These are phyloP conservation scores for Sporisorium iseilematis-ciliati DNA, from an alignment of 1,284 basidiomycete species.

Conservation along the genomic window DNA sequence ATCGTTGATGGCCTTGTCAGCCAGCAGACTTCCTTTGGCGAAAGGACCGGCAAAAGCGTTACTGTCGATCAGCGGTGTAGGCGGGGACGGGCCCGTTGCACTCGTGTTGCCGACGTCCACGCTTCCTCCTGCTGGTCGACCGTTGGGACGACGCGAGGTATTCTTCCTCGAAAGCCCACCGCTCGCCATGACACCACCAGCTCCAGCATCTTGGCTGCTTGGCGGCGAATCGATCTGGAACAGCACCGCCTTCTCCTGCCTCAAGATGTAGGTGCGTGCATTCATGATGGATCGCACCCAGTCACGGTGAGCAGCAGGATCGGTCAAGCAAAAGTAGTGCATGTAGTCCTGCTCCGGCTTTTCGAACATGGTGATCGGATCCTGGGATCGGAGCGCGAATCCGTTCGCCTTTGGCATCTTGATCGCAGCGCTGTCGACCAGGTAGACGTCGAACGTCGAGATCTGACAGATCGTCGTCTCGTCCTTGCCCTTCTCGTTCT, in stretches of 20 bases:
- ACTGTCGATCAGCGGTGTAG: conserved; percentile 52
- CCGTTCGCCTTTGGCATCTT: conserved; percentile 62
- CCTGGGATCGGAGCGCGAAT: conserved; percentile 63
- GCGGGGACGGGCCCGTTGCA: conserved; percentile 16
- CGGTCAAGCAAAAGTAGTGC: conserved; percentile 62
- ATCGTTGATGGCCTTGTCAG: conserved; percentile 50
- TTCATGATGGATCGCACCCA: conserved; percentile 65
- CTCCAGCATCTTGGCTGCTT: conserved; percentile 10
- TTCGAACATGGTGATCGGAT: conserved; percentile 58
- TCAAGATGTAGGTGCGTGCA: conserved; percentile 65
- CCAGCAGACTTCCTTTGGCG: conserved; percentile 58
- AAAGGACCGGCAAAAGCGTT: conserved; percentile 55
- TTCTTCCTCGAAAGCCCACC: conserved; percentile 45
- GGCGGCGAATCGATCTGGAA: conserved; percentile 46
- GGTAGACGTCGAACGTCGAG: conserved; percentile 64
- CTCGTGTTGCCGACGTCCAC: conserved; percentile 11
- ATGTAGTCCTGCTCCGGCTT: conserved; percentile 65
- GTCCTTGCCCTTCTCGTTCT: conserved; percentile 67
- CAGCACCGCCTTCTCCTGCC: conserved; percentile 62
- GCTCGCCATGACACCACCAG: neutral
- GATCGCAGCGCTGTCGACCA: conserved; percentile 52
- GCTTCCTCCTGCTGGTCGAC: conserved; percentile 15
- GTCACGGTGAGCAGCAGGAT: conserved; percentile 63
- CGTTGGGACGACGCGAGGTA: conserved; percentile 30
- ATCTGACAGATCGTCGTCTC: conserved; percentile 61